phyloP scores from a whole-genome alignment of 2,329 filamentous ascomycete species.

The Colletotrichum sp. region DNA sequence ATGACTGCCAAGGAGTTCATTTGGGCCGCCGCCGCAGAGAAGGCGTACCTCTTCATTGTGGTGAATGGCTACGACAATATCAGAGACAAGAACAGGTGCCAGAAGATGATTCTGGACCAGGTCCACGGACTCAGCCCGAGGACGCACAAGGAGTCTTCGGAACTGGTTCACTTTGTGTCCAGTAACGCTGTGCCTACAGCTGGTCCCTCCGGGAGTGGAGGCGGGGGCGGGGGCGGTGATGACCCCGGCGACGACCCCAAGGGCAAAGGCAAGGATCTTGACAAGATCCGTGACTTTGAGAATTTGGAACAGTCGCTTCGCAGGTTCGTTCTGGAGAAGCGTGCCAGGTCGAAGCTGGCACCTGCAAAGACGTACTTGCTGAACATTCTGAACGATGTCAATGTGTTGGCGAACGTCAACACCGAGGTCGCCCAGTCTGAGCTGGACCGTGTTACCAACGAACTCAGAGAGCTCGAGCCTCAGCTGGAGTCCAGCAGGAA shows the following conservation, averaged over 20 bases:
- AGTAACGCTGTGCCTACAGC: slow-evolving; percentile 90
- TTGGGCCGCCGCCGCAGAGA: slow-evolving; percentile 91
- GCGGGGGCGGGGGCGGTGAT: slow-evolving; percentile 61
- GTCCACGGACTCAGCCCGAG: slow-evolving; percentile 86
- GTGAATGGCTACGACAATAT: slow-evolving; percentile 95
- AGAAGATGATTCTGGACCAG: slow-evolving; percentile 93
- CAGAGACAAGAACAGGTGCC: slow-evolving; percentile 86
- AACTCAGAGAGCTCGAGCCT: slow-evolving; percentile 84
- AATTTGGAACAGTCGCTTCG: slow-evolving; percentile 87
- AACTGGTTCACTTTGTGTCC: slow-evolving; percentile 97
- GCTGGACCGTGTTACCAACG: slow-evolving; percentile 79
- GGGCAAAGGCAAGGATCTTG: slow-evolving; percentile 85
- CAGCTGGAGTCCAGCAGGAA: slow-evolving; percentile 84
- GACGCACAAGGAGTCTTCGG: slow-evolving; percentile 89
- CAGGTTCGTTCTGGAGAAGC: slow-evolving; percentile 94
- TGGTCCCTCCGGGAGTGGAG: slow-evolving; percentile 58
- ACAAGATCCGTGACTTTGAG: slow-evolving; percentile 89
- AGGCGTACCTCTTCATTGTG: slow-evolving; percentile 98
- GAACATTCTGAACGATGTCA: slow-evolving; percentile 89
- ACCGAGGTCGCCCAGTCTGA: slow-evolving; percentile 85
- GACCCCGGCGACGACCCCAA: slow-evolving; percentile 65
- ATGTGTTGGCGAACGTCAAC: slow-evolving; percentile 85
- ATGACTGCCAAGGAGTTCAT: slow-evolving; percentile 98
- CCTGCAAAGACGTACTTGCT: slow-evolving; percentile 94
- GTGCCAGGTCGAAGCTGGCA: slow-evolving; percentile 91